Base-by-base conservation (phyloP, 2,329 filamentous ascomycete genomes). In the Penicillium sp. region DNA sequence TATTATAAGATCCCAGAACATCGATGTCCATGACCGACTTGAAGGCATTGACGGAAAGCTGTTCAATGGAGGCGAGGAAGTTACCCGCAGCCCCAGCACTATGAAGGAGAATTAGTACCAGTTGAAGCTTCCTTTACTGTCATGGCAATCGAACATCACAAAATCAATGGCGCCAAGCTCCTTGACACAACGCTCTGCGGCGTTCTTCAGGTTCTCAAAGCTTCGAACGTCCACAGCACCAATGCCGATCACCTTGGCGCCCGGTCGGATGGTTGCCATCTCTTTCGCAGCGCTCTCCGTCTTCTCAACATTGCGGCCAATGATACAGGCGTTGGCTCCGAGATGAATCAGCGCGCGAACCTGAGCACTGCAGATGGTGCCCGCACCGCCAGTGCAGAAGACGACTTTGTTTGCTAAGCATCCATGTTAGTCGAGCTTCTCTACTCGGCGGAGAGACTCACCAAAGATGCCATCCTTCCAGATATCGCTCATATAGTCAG, bases 1-100 rank as follows among this genome's bases (percentile, higher is more conserved):
- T 96, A 77, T 97, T 95, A 76, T 89, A 99, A 15, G 89, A 95
- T 29, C 94, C 94, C 33, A 97, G 74, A 2, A 96, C 87, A 70
- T 97, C 94, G 66, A 99, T 99, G 56, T 97, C 94, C 65, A 97
- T 93, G 60, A 99, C 94, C 0, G 89, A 81, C 73, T 92, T 95
- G 84, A 99, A 95, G 3, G 90, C 94, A 69, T 97, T 97, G 53
- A 88, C 76, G 38, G 85, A 90, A 45, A 97, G 82, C 57, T 87
- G 87, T 38, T 87, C 82, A 54, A 97, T 87, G 4, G 93, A 88
- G 0, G 90, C 88, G 21, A 99, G 81, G 73, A 97, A 99, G 74
- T 99, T 99, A 53, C 94, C 94, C 16, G 94, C 94, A 13, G 94
- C 94, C 46, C 94, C 94, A 18, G 93, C 93, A 69, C 89, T 94